Base-by-base conservation (phyloP, 352 stramenopile species). In the Saprolegnia diclina region DNA sequence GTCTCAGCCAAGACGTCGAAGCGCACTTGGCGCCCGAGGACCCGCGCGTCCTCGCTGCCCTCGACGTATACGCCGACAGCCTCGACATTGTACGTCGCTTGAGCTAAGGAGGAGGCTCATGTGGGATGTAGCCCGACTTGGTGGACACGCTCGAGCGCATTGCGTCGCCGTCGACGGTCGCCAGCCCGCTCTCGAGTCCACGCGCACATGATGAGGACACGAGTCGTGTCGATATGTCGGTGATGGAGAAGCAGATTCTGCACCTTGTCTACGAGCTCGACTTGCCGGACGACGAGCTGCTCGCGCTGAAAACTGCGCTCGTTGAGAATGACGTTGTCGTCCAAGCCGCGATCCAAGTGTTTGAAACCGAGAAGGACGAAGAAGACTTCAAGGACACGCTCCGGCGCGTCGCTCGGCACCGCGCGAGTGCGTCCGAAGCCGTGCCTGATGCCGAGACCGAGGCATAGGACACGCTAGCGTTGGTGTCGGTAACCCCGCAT, bases 91-190 rank as follows among this genome's bases (percentile, higher is more conserved):
- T 68, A 59, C 50, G 50, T 22, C 16, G 24, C 29, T 5, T 0
- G 16, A 6, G 24, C 11, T 67, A 56, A 4, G 14, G 14, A 37
- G 46, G 16, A 32, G 35, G 35, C 24, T 42, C 52, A 59, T 59
- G 52, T 59, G 35, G 3, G 9, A 21, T 50, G 56, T 48, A 52
- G 56, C 66, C 73, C 2, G 81, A 91, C 40, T 79, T 89, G 18
- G 79, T 72, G 14, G 81, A 91, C 65, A 89, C 78, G 13, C 67
- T 86, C 13, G 67, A 77, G 42, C 81, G 79, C 11, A 75, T 90
- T 4, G 35, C 46, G 26, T 55, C 21, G 45, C 16, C 62, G 9
- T 14, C 19, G 46, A n/a, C 59, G 6, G 24, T 21, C 21, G 19
- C 29, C 29, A 35, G 29, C 5, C 5, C 29, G 29, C 29, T 4